Evolutionary conservation across 2,329 filamentous ascomycete genomes (phyloP).

Genomic region (Xylaria sp.): DNA sequence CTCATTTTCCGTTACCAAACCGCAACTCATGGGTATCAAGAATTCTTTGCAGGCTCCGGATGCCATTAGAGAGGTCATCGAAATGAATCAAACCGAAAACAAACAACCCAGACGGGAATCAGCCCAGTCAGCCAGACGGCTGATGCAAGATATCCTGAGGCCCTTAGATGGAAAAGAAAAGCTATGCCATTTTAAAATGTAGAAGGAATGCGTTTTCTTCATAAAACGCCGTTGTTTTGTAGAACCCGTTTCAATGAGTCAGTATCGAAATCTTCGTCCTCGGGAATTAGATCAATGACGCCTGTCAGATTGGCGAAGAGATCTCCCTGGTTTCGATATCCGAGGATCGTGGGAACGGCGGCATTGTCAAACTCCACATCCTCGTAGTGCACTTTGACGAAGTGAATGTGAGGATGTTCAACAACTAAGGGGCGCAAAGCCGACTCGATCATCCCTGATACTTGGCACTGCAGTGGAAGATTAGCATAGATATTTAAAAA

Average conservation of each 20-base stretch:
- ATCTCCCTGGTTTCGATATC: slow-evolving; percentile 81
- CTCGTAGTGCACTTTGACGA: slow-evolving; percentile 84
- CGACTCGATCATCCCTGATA: slow-evolving; percentile 72
- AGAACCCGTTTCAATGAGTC: slow-evolving; percentile 50
- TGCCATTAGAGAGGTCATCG: slow-evolving; percentile 9
- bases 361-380: slow-evolving; percentile 93
- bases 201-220: slow-evolving; percentile 5
- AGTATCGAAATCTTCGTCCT: slow-evolving; percentile 55
- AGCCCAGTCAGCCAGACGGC: slow-evolving; percentile 3
- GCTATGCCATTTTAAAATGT: background rate
- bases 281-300: slow-evolving; percentile 78
- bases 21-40: slow-evolving; percentile 20
- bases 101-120: slow-evolving; percentile 4
- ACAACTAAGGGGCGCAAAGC: slow-evolving; percentile 71
- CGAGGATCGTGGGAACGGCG: slow-evolving; percentile 79
- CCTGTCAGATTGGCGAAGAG: slow-evolving; percentile 87
- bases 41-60: slow-evolving; percentile 11
- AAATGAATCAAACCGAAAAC: background rate
- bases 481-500: slow-evolving; percentile 19
- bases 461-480: slow-evolving; percentile 59
- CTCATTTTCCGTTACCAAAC: slow-evolving; percentile 9
- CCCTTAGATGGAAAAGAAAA: background rate
- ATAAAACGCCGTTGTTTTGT: slow-evolving; percentile 48
- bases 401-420: slow-evolving; percentile 66
- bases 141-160: too few relatives aligned